phyloP scores from a whole-genome alignment of 306 rosid species.

The Begonia fuchsioides region DNA sequence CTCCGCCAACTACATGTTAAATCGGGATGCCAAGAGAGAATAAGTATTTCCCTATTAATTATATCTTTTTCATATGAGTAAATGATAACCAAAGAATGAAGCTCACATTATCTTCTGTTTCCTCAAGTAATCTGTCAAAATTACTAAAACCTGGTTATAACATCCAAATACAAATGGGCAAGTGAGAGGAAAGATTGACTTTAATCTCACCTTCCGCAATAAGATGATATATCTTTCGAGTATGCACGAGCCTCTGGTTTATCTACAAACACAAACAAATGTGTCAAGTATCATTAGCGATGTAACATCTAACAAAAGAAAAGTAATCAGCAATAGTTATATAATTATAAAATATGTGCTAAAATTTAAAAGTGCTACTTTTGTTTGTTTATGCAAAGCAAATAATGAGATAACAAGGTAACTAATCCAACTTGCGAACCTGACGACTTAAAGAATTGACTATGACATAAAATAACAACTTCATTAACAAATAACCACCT shows the following conservation, averaged over 20 bases:
- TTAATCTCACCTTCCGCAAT: slow-evolving; percentile 66
- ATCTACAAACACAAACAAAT: slow-evolving; percentile 24
- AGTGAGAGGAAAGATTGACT: neutral
- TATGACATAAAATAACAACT: no score
- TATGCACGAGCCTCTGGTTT: slow-evolving; percentile 83
- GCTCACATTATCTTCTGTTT: slow-evolving; percentile 77
- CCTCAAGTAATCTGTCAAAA: slow-evolving; percentile 65
- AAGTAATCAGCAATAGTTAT: neutral
- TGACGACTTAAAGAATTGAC: no score
- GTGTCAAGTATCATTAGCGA: neutral
- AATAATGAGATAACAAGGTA: no score
- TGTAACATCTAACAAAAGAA: neutral
- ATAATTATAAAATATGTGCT: neutral
- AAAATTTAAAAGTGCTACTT: no score
- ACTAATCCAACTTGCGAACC: no score
- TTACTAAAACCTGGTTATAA: no score
- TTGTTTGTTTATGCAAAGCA: no score
- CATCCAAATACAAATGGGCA: no score
- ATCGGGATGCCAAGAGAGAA: neutral
- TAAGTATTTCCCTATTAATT: neutral
- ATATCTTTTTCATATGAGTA: neutral
- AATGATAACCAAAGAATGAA: slow-evolving; percentile 9
- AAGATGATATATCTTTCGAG: slow-evolving; percentile 74
- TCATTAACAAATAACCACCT: no score
- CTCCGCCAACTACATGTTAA: slow-evolving; percentile 52